phyloP scores from a whole-genome alignment of 305 asterid species.

The Fraxinus greggii region DNA sequence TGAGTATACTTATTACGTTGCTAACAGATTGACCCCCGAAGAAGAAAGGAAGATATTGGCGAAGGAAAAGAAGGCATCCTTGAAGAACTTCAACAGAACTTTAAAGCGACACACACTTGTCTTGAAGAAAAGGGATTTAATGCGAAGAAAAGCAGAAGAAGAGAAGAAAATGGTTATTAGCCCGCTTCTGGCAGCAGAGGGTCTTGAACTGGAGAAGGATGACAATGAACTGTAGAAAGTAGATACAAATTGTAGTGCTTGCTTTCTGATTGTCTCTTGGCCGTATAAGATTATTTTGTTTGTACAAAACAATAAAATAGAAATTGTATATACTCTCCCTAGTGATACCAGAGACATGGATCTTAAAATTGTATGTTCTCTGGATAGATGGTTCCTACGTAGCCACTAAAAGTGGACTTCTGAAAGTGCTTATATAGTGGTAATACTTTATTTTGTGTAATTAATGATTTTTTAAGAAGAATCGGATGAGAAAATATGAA shows the following conservation, averaged over 20 bases:
- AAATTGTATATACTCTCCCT: neutral
- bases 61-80: constrained; percentile 71
- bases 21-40: constrained; percentile 52
- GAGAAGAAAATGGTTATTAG: constrained; percentile 61
- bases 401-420: neutral
- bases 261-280: neutral
- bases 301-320: neutral
- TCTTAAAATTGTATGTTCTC: neutral
- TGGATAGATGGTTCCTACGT: neutral
- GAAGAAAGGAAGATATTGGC: constrained; percentile 85
- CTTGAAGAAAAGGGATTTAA: constrained; percentile 67
- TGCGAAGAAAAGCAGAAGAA: constrained; percentile 75
- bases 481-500: neutral
- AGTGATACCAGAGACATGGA: neutral
- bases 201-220: constrained; percentile 79
- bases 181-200: constrained; percentile 90
- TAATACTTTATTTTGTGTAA: too few species aligned
- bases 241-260: neutral
- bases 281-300: neutral
- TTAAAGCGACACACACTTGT: constrained; percentile 78
- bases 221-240: constrained; percentile 42
- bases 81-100: constrained; percentile 68
- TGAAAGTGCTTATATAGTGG: neutral
- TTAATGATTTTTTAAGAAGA: too few species aligned
- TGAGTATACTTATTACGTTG: neutral